Conservation (phyloP, 495 filamentous ascomycete genomes). For the Podospora didyma region DNA sequence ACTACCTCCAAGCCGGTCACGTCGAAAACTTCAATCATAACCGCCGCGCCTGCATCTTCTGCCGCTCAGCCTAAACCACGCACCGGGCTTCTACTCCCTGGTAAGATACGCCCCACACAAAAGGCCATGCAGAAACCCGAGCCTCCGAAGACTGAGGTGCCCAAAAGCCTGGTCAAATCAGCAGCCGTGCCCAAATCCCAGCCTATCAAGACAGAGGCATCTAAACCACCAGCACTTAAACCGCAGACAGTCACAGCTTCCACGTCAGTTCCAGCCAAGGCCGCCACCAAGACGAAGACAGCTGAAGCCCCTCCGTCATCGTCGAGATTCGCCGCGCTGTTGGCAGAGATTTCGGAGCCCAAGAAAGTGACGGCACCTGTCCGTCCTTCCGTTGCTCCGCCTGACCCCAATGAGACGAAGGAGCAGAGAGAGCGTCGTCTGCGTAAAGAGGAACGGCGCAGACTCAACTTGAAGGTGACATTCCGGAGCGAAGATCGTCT, state of each 20-base stretch:
- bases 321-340: constrained; percentile 39
- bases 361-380: constrained; percentile 40
- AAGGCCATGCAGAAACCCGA: constrained; percentile 31
- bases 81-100: constrained; percentile 27
- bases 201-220: constrained; percentile 10
- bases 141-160: constrained; percentile 8
- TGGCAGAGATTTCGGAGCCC: constrained; percentile 65
- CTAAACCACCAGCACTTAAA: constrained; percentile 9
- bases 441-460: constrained; percentile 72
- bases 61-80: constrained; percentile 17
- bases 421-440: constrained; percentile 70
- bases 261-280: constrained; percentile 10
- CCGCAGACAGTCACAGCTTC: constrained; percentile 4
- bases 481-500: constrained; percentile 68
- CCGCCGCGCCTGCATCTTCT: constrained; percentile 15
- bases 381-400: constrained; percentile 46
- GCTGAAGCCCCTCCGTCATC: constrained; percentile 21
- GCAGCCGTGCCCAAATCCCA: constrained; percentile 1
- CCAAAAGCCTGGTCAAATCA: constrained; percentile 2
- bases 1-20: constrained; percentile 28
- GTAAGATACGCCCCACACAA: constrained; percentile 27
- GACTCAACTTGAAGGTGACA: constrained; percentile 61
- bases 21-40: constrained; percentile 22
- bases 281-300: constrained; percentile 13
- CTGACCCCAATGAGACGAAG: constrained; percentile 61